Conservation (phyloP, 805 yeast species). For the Sugiyamaella chiloensis region DNA sequence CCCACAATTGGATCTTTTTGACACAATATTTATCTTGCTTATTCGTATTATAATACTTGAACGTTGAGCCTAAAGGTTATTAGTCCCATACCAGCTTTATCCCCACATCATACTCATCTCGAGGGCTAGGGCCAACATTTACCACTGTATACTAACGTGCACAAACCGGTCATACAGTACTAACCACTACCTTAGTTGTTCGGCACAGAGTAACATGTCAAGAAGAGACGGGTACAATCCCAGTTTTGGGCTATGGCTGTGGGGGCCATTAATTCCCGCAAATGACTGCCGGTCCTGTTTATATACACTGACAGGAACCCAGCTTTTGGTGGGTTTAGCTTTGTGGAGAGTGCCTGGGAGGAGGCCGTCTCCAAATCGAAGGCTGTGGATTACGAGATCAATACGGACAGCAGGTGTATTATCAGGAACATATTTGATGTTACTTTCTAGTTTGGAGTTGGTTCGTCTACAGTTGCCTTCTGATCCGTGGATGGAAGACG, state of each 20-base stretch:
- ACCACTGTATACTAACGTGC: not conserved
- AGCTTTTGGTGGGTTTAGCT: constrained; percentile 35
- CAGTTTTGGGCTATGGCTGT: constrained; percentile 53
- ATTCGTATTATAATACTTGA: no score
- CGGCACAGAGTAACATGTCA: not conserved
- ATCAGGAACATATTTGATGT: constrained; percentile 48
- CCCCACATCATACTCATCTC: no score
- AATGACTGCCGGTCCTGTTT: constrained; percentile 59
- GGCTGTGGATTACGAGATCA: constrained; percentile 29
- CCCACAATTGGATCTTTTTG: no score
- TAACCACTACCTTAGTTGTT: not conserved
- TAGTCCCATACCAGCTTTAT: no score
- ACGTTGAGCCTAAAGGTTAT: no score
- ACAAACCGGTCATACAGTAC: not conserved
- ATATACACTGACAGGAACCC: constrained; percentile 50
- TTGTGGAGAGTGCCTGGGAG: constrained; percentile 25
- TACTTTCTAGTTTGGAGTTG: constrained; percentile 55
- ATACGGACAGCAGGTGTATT: constrained; percentile 35
- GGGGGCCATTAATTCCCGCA: constrained; percentile 76
- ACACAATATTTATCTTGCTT: no score
- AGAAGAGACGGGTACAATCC: constrained; percentile 38
- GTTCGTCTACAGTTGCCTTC: constrained; percentile 42
- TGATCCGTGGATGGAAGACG: constrained; percentile 77
- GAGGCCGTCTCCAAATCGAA: constrained; percentile 1
- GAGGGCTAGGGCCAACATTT: no score